phyloP scores from a whole-genome alignment of 352 stramenopile species.

The Pythium folliculosum region DNA sequence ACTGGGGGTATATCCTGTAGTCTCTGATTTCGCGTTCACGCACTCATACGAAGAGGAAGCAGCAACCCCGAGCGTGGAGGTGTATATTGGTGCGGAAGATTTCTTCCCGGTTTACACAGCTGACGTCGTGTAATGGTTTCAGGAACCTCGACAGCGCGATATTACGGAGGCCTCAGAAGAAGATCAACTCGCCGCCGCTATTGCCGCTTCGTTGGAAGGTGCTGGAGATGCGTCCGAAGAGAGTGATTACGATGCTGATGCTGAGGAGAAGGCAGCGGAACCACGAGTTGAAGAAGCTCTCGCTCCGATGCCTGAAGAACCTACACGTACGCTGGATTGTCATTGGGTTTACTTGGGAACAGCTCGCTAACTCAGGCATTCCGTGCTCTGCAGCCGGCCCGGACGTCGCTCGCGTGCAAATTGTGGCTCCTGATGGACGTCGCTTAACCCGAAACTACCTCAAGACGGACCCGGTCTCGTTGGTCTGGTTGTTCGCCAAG shows the following conservation, averaged over 20 bases:
- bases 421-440: constrained; percentile 64
- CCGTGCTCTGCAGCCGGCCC: constrained; percentile 35
- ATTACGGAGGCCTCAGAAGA: constrained; percentile 74
- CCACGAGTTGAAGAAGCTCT: constrained; percentile 25
- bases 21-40: constrained; percentile 30
- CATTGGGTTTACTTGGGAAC: neutral
- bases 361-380: neutral
- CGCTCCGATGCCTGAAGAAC: constrained; percentile 51
- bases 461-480: constrained; percentile 63
- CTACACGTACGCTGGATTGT: constrained; percentile 42
- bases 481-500: constrained; percentile 73
- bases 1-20: constrained; percentile 2
- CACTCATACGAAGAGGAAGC: constrained; percentile 21
- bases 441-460: constrained; percentile 73
- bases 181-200: constrained; percentile 76
- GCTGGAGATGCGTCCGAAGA: constrained; percentile 36
- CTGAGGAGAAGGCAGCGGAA: constrained; percentile 48
- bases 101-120: neutral
- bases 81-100: neutral
- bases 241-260: constrained; percentile 38
- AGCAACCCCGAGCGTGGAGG: neutral
- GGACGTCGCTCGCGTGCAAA: constrained; percentile 66
- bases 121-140: neutral
- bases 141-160: constrained; percentile 11
- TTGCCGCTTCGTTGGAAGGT: constrained; percentile 74